These are phyloP conservation scores for Jatropha multifida DNA, from an alignment of 441 rosid genomes.

Conservation along the genomic window DNA sequence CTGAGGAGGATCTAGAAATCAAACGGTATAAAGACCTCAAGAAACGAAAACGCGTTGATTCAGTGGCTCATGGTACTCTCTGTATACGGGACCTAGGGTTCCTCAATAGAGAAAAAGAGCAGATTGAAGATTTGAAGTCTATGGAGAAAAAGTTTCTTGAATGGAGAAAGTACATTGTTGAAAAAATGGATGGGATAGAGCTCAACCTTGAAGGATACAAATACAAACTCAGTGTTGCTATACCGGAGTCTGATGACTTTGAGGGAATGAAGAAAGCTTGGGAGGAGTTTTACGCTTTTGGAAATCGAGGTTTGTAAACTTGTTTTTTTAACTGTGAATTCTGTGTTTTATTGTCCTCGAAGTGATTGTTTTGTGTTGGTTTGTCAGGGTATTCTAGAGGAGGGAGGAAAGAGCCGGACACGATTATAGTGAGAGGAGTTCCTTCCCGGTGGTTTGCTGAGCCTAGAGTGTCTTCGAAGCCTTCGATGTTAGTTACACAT, in stretches of 20 bases:
- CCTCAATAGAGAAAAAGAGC: conserved; percentile 37
- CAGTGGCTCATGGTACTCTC: conserved; percentile 75
- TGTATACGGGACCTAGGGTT: conserved; percentile 77
- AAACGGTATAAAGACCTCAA: conserved; percentile 66
- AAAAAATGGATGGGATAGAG: conserved; percentile 88
- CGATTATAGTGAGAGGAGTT: conserved; percentile 65
- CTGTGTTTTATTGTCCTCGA: not conserved
- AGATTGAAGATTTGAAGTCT: conserved; percentile 42
- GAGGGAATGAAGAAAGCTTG: conserved; percentile 71
- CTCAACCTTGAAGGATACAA: conserved; percentile 77
- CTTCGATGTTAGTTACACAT: conserved; percentile 89
- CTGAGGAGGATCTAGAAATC: conserved; percentile 72
- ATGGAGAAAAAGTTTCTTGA: conserved; percentile 63
- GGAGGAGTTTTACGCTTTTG: conserved; percentile 72
- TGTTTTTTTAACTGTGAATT: not conserved
- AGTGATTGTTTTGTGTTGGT: conserved; percentile 12
- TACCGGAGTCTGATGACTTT: conserved; percentile 71
- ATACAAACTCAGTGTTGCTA: conserved; percentile 53
- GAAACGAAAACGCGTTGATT: conserved; percentile 88
- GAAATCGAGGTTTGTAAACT: conserved; percentile 41
- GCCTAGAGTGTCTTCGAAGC: conserved; percentile 93
- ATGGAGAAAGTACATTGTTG: conserved; percentile 65
- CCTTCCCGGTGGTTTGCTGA: conserved; percentile 97
- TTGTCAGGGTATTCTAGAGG: conserved; percentile 60
- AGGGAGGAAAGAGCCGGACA: conserved; percentile 70